Conservation (phyloP, 202 grass and related monocot species). For the Alloteropsis angusta region DNA sequence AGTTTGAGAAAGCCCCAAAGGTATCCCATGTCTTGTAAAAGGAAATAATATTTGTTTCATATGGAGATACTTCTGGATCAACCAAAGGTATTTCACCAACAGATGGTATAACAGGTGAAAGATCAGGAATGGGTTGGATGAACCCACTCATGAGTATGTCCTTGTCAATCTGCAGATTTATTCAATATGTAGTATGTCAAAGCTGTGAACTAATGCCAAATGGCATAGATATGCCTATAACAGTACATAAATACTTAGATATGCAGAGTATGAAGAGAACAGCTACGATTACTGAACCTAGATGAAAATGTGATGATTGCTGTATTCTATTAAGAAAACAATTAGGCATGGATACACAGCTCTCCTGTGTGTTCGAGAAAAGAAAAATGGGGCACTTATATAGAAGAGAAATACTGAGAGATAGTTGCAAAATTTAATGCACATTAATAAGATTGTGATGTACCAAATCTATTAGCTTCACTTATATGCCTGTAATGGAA, state of each 20-base stretch:
- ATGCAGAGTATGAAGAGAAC: not conserved
- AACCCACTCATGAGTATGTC: constrained; percentile 95
- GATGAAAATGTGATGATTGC: not conserved
- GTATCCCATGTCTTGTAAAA: constrained; percentile 98
- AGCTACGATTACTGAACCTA: not conserved
- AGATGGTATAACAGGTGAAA: constrained; percentile 78
- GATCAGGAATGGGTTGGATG: constrained; percentile 85
- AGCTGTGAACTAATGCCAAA: not conserved
- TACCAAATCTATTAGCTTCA: not conserved
- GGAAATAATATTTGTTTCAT: constrained; percentile 83
- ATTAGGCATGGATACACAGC: not conserved
- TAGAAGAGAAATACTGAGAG: not conserved
- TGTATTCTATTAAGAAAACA: not conserved
- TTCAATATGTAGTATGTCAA: not conserved
- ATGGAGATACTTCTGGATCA: constrained; percentile 76
- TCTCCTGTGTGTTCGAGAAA: not conserved
- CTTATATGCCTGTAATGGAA: not conserved
- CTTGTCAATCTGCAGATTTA: constrained; percentile 54
- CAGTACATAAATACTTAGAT: not conserved
- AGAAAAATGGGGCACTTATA: not conserved
- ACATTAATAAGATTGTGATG: not conserved
- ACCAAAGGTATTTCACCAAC: constrained; percentile 49
- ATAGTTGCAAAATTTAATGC: not conserved
- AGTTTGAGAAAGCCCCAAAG: constrained; percentile 95
- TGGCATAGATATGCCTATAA: not conserved